Base-by-base conservation (phyloP, 1,139 yeast species). In the Geotrichum europaeum region DNA sequence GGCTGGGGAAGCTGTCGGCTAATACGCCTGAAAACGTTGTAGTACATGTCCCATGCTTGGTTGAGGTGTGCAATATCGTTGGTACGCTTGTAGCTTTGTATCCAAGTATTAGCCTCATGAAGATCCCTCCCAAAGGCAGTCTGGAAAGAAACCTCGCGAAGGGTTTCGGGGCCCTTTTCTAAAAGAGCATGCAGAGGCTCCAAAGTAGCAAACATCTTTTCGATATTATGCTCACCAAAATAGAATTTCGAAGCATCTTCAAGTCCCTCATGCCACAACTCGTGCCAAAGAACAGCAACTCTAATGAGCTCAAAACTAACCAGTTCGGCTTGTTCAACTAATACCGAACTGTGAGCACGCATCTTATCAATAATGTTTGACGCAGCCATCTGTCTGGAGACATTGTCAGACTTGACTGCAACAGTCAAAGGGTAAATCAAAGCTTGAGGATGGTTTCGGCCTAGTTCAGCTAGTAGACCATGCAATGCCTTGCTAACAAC, bases 41-140 rank as follows among this genome's bases (percentile, higher is more conserved):
- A 92, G 71, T 94, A 94, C 30, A 92, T 86, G 73, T 94, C 98
- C 99, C 99, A 94, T 0, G 98, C 98, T 73, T 92, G 98, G 69
- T 92, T 92, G 72, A 95, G 77, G 68, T 91, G 92, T 30, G 96
- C 87, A 54, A 87, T 82, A 70, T 95, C 99, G 63, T 86, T 87
- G 0, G 96, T 88, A 52, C 90, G 79, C 70, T 90, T 86, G 74
- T 84, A 95, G 68, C 90, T 89, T 70, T 86, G 78, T 0, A 92
- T 87, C 97, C 98, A 92, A 68, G 90, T 96, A 68, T 88, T 86
- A 0, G 99, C 99, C 74, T 92, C 97, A 32, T 85, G 86, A 63
- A 95, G 78, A 67, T 95, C 99, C 65, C 96, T 81, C 2, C 98
- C 98, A 78, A 89, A 95, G 0, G 97, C 89, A 60, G 92, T 90